A percentile compares a stretch with the other conserved stretches of the same genome.
Conservation (phyloP, 2,329 filamentous ascomycete species). For the Botrytis porri region DNA sequence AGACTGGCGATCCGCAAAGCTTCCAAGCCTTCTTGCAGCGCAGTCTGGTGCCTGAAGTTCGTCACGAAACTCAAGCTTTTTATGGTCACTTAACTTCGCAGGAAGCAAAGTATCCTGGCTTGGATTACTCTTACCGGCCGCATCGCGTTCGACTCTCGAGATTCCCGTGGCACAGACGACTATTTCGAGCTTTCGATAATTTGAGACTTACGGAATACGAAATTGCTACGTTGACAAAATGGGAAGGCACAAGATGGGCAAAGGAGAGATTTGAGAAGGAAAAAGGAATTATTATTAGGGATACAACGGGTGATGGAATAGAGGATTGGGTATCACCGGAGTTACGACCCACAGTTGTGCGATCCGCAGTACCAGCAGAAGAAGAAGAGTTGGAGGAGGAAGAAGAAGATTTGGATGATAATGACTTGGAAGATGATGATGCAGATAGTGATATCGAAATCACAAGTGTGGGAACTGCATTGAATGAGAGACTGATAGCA, state of each 20-base stretch:
- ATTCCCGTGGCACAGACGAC: constrained; percentile 71
- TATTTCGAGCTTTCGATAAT: constrained; percentile 73
- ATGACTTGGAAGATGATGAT: constrained; percentile 40
- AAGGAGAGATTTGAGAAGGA: constrained; percentile 77
- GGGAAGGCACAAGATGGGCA: constrained; percentile 82
- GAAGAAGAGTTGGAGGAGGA: constrained; percentile 41
- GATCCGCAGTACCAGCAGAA: constrained; percentile 25
- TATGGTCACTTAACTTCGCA: constrained; percentile 76
- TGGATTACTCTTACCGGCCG: constrained; percentile 71
- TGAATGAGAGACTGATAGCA: constrained; percentile 64
- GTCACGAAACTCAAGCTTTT: constrained; percentile 69
- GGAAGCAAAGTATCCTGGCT: constrained; percentile 77
- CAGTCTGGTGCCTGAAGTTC: constrained; percentile 69
- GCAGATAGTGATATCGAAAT: constrained; percentile 54
- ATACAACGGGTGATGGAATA: constrained; percentile 70
- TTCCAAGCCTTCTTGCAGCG: constrained; percentile 69
- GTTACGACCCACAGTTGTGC: constrained; percentile 28
- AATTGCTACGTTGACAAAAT: constrained; percentile 70
- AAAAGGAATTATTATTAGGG: constrained; percentile 64
- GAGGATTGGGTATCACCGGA: constrained; percentile 56
- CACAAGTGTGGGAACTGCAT: constrained; percentile 57
- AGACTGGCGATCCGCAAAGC: constrained; percentile 64
- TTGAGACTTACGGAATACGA: constrained; percentile 67
- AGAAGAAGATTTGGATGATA: constrained; percentile 34
- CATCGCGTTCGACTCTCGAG: constrained; percentile 76